Evolutionary conservation across 73 alveolate species (phyloP).

Genomic region (Paramecium sexaurelia): DNA sequence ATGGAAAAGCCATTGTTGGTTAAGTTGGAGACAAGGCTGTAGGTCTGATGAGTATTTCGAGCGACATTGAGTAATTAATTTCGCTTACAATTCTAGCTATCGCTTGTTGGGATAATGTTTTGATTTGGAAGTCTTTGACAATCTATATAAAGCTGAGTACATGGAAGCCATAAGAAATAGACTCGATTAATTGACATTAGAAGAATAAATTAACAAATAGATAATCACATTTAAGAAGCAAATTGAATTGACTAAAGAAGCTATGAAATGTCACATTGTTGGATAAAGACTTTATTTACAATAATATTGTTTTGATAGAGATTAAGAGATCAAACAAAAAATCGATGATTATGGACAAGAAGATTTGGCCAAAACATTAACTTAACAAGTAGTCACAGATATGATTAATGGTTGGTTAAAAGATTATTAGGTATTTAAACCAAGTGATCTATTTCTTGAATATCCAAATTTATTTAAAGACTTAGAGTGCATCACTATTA

Average conservation of each 20-base stretch:
- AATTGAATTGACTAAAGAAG: constrained; percentile 88
- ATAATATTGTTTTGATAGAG: constrained; percentile 83
- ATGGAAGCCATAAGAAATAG: constrained; percentile 96
- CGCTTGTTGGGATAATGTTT: constrained; percentile 93
- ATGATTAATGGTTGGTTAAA: constrained; percentile 82
- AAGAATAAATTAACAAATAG: constrained; percentile 81
- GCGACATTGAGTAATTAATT: constrained; percentile 86
- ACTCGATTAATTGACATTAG: constrained; percentile 83
- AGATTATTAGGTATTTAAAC: constrained; percentile 77
- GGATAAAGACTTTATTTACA: constrained; percentile 95
- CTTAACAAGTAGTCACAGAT: constrained; percentile 81
- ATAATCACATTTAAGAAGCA: constrained; percentile 76
- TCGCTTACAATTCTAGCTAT: background rate
- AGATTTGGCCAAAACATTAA: constrained; percentile 78
- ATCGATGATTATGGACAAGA: constrained; percentile 80
- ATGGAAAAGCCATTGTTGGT: constrained; percentile 94
- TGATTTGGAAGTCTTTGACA: constrained; percentile 95
- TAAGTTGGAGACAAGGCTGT: constrained; percentile 99
- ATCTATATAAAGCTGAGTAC: constrained; percentile 94
- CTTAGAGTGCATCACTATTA: constrained; percentile 82
- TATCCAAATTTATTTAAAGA: constrained; percentile 84
- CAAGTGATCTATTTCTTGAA: constrained; percentile 83
- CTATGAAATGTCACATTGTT: constrained; percentile 96
- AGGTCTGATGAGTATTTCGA: constrained; percentile 94
- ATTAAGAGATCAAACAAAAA: constrained; percentile 75